Base-by-base conservation (phyloP, 768 basidiomycete genomes). In the Leucocoprinus birnbaumii region DNA sequence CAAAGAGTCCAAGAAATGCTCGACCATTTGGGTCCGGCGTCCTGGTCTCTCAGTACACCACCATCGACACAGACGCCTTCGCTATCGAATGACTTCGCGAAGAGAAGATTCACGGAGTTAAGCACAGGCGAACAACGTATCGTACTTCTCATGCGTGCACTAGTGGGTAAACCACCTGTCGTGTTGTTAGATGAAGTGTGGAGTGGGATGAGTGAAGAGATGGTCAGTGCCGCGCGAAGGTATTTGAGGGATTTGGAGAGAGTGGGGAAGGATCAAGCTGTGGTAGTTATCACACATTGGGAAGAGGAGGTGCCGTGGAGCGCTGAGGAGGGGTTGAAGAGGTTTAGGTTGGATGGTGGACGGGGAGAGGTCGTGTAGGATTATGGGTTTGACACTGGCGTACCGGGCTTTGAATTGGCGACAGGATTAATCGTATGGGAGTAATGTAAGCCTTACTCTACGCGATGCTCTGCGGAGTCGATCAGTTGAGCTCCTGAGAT, bases 131-230 rank as follows among this genome's bases (percentile, higher is more conserved):
- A 90, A 64, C 95, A 96, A 70, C 80, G 85, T 43, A 68, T 95
- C 43, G 83, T 93, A 18, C 72, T 98, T 35, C 77, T 98, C 41
- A 85, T 95, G 80, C 83, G 94, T 16, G 91, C 94, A 24, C 73
- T 97, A 31, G 92, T 95, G 8, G 81, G 81, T 13, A 72, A 76
- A 13, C 89, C 91, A 2, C 80, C 79, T 52, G 65, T 99, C 31
- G 75, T 98, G 6, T 74, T 98, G 9, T 71, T 98, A 38, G 96
- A 99, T 63, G 96, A 99, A 66, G 90, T 87, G 8, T 94, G 91
- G 83, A 86, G 89, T 21, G 95, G 94, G 22, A 95, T 98, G 91
- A 91, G 91, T 59, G 85, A 83, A 42, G 71, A 67, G 4, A 91
- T 92, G 84, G 83, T 95, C 26, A 68, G 68, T 16, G 80, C 80